phyloP scores from a whole-genome alignment of 495 filamentous ascomycete species.

The Talaromyces adpressus region DNA sequence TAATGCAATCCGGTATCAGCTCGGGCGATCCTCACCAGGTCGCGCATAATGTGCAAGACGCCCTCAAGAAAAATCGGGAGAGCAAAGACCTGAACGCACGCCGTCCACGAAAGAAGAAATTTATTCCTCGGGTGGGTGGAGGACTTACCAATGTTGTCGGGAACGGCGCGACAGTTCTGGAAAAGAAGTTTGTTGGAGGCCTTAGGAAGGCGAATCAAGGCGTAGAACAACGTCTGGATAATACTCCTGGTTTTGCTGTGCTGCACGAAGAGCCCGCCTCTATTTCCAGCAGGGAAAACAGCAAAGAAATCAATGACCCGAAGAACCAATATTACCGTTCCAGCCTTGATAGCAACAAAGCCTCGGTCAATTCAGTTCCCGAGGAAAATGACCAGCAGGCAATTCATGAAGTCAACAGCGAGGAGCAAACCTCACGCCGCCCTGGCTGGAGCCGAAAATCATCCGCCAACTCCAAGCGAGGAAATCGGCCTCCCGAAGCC shows the following conservation, averaged over 20 bases:
- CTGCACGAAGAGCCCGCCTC: constrained; percentile 8
- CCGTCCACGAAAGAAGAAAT: constrained; percentile 9
- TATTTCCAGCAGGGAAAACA: constrained; percentile 5
- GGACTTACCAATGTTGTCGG: constrained; percentile 38
- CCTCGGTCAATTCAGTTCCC: background rate
- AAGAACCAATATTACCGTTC: background rate
- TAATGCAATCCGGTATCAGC: constrained; percentile 64
- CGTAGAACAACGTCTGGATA: constrained; percentile 41
- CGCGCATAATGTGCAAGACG: constrained; percentile 62
- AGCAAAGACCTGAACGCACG: constrained; percentile 15
- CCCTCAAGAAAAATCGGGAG: constrained; percentile 41
- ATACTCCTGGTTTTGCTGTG: constrained; percentile 45
- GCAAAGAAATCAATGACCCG: constrained; percentile 6
- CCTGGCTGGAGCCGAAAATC: constrained; percentile 38
- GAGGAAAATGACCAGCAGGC: background rate
- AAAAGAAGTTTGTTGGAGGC: constrained; percentile 46
- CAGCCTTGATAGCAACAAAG: background rate
- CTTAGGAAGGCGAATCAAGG: constrained; percentile 38
- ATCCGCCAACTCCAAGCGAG: constrained; percentile 26
- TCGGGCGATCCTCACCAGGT: constrained; percentile 79
- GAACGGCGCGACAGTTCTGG: constrained; percentile 54
- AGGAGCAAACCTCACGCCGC: constrained; percentile 8
- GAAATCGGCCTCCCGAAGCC: constrained; percentile 11
- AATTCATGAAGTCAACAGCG: background rate
- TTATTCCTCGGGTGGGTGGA: constrained; percentile 32